Conservation (phyloP, 2,329 filamentous ascomycete genomes). For the Zopfia rhizophila region DNA sequence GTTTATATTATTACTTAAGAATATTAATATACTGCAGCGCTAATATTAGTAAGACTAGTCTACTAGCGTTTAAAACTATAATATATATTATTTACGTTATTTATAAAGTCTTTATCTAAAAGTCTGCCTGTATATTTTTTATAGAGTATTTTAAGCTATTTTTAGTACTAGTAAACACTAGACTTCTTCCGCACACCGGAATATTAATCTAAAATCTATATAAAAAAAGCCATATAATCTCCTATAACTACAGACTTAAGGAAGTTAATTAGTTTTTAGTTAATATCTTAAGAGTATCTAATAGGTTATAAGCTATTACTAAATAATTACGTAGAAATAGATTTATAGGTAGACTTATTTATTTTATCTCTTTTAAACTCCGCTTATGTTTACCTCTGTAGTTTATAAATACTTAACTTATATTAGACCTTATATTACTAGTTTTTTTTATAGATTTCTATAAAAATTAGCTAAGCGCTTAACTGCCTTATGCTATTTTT, state of each 20-base stretch:
- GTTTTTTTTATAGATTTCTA: conserved; percentile 2
- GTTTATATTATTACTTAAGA: conserved; percentile 3
- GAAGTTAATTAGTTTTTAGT: conserved; percentile 2
- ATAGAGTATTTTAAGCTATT: conserved; percentile 4
- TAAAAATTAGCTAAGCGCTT: conserved; percentile 1
- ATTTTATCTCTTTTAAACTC: too few species aligned
- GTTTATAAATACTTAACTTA: neutral
- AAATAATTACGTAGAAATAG: neutral
- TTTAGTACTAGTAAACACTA: conserved; percentile 1
- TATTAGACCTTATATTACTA: conserved; percentile 1
- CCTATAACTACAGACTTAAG: neutral
- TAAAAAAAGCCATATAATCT: conserved; percentile 5
- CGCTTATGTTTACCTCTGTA: neutral
- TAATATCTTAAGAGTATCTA: conserved; percentile 3
- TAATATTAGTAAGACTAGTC: neutral
- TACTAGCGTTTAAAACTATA: neutral
- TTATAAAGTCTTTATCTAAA: neutral
- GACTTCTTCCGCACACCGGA: neutral
- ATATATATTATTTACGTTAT: conserved; percentile 4
- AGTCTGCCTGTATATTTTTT: conserved; percentile 1
- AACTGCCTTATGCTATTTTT: too few species aligned
- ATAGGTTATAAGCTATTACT: conserved; percentile 3
- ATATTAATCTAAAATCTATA: neutral
- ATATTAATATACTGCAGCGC: conserved; percentile 3
- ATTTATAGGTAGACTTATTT: too few species aligned